Percentiles rank a stretch among this genome's conserved stretches.
Conservation (phyloP, 352 stramenopile genomes). For the Peronosclerospora sorghi region DNA sequence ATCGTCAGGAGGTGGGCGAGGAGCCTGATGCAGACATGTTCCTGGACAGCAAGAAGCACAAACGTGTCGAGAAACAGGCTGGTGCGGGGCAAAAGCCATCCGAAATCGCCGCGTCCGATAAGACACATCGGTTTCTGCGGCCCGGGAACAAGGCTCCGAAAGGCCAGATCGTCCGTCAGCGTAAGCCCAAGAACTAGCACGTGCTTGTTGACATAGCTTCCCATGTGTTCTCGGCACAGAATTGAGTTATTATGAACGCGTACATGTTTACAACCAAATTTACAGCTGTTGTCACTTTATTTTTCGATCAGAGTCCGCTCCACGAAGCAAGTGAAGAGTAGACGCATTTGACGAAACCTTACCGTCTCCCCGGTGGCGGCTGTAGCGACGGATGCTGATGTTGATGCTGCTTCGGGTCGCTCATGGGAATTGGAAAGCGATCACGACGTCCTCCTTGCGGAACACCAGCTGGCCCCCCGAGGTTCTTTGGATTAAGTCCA, state of each 20-base stretch:
- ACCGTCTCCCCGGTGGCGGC: constrained; percentile 56
- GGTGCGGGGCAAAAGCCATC: constrained; percentile 29
- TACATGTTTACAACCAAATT: neutral
- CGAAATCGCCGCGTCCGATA: constrained; percentile 58
- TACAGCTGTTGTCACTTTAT: neutral
- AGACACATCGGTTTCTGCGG: constrained; percentile 43
- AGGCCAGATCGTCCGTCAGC: constrained; percentile 48
- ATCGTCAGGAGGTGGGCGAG: constrained; percentile 73
- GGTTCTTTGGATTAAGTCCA: constrained; percentile 63
- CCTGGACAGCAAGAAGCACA: constrained; percentile 27
- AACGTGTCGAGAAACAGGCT: constrained; percentile 32
- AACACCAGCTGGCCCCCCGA: constrained; percentile 37
- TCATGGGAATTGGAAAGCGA: constrained; percentile 64
- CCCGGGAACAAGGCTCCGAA: constrained; percentile 29
- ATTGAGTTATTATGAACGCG: constrained; percentile 1
- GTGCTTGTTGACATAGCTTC: neutral
- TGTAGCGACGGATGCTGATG: constrained; percentile 59
- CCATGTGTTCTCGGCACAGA: neutral
- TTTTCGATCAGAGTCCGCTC: too few species aligned
- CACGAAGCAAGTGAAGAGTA: constrained; percentile 23
- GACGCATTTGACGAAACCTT: too few species aligned
- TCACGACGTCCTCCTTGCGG: constrained; percentile 41
- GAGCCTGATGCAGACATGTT: constrained; percentile 78
- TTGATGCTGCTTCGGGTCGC: constrained; percentile 65
- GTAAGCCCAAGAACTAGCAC: constrained; percentile 30